Evolutionary conservation across 2,329 filamentous ascomycete species (phyloP).

Genomic region (Orbilia javanica): DNA sequence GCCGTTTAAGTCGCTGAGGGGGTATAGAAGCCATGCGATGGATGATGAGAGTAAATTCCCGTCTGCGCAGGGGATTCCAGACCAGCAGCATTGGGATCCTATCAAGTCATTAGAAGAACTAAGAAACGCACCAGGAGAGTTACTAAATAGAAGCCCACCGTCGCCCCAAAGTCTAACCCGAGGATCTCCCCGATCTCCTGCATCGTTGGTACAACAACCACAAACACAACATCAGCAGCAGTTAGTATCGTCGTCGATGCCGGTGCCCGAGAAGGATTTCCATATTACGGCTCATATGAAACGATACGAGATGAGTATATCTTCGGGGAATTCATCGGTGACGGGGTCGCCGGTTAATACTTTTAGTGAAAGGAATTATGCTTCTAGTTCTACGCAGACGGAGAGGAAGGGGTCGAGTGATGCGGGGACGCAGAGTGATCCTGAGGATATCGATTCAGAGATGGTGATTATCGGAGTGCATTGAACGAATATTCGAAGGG

Average conservation of each 20-base stretch:
- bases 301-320: conserved; percentile 26
- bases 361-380: conserved; percentile 27
- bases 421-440: conserved; percentile 53
- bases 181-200: conserved; percentile 59
- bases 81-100: conserved; percentile 61
- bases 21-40: conserved; percentile 59
- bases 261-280: conserved; percentile 60
- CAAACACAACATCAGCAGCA: no score
- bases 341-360: conserved; percentile 16
- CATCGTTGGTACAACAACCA: conserved; percentile 52
- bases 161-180: conserved; percentile 61
- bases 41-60: conserved; percentile 61
- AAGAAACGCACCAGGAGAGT: conserved; percentile 49
- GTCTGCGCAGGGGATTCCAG: conserved; percentile 61
- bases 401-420: conserved; percentile 28
- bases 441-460: conserved; percentile 49
- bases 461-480: conserved; percentile 2
- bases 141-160: conserved; percentile 60
- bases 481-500: neutral
- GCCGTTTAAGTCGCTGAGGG: conserved; percentile 58
- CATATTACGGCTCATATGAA: conserved; percentile 56
- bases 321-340: conserved; percentile 21
- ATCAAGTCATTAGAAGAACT: conserved; percentile 53
- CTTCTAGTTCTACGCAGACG: conserved; percentile 49
- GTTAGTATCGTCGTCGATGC: conserved; percentile 60